Evolutionary conservation across 352 stramenopile genomes (phyloP).

Genomic region (Achlya hypogyna): DNA sequence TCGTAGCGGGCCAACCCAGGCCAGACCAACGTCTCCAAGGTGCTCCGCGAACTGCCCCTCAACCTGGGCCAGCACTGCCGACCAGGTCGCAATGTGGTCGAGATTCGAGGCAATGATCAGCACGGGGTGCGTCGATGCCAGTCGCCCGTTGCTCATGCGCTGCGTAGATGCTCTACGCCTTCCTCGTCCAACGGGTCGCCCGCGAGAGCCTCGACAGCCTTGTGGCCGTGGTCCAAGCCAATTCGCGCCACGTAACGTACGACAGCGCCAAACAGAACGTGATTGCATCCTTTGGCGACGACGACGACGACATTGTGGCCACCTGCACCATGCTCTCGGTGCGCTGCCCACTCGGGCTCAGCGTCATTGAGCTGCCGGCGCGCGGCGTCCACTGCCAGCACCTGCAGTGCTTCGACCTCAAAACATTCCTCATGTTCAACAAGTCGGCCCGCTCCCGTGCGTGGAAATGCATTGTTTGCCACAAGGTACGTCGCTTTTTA

Average conservation of each 20-base stretch:
- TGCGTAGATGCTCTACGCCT: neutral
- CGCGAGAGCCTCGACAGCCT: slow-evolving; percentile 41
- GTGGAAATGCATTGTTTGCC: slow-evolving; percentile 87
- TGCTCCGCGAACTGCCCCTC: slow-evolving; percentile 57
- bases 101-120: slow-evolving; percentile 37
- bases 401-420: slow-evolving; percentile 94
- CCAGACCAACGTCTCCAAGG: slow-evolving; percentile 72
- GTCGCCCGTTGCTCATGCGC: neutral
- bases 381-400: slow-evolving; percentile 88
- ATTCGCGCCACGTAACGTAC: slow-evolving; percentile 59
- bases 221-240: slow-evolving; percentile 41
- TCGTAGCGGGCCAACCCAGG: slow-evolving; percentile 45
- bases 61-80: slow-evolving; percentile 66
- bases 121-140: neutral
- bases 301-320: slow-evolving; percentile 66
- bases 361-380: slow-evolving; percentile 84
- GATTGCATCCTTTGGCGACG: slow-evolving; percentile 65
- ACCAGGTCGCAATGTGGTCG: slow-evolving; percentile 60
- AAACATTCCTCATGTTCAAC: slow-evolving; percentile 88
- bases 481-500: slow-evolving; percentile 50
- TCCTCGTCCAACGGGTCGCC: slow-evolving; percentile 9
- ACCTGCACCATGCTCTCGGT: slow-evolving; percentile 84
- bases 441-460: slow-evolving; percentile 75
- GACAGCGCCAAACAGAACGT: slow-evolving; percentile 62
- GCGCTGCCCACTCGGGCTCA: slow-evolving; percentile 78